Evolutionary conservation across 208 protist genomes (phyloP), one percentile per base, ranked within the genome.

Genomic region (Novymonas esmeraldas): DNA sequence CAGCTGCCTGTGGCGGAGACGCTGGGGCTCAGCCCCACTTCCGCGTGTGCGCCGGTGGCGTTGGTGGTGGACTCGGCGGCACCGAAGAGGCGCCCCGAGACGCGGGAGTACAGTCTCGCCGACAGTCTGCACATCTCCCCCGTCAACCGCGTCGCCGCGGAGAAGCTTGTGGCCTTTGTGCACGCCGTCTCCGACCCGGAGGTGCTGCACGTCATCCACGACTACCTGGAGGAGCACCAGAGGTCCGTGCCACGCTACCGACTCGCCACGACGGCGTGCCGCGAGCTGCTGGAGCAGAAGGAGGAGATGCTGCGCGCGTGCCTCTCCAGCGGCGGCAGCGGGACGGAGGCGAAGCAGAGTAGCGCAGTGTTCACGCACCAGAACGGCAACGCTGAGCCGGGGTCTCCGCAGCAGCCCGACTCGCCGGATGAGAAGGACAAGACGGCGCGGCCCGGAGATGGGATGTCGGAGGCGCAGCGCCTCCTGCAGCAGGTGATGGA

Each of bases 131-230:
- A 36, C 38, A 31, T 38, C 44, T 55, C 65, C 2, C 31, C 65
- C 0, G 33, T 34, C 9, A 62, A 20, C 16, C 45, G 65, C 13
- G 42, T 45, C 10, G 63, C 28, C 24, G 62, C 73, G 28, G 79
- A 81, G 34, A 51, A 49, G 1, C 36, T 85, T 0, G 62, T 78
- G 33, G 38, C 59, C 20, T 78, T 85, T 65, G 70, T 85, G 24
- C 36, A 45, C 3, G 49, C 61, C 13, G 74, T 85, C 49, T 73
- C 79, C 0, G 79, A 85, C 41, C 70, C 75, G 36, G 74, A 81
- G 51, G 70, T 85, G 65, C 74, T 85, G 24, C 65, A 79, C 45
- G 67, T 85, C 6, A 78, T 85, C 41, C 60, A 75, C 63, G 74
- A 81, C 42, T 85, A 85, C 48, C 45, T 78, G 22, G 18, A 52